Conservation (phyloP, 129 eudicot species). For the Glebionis coronaria region DNA sequence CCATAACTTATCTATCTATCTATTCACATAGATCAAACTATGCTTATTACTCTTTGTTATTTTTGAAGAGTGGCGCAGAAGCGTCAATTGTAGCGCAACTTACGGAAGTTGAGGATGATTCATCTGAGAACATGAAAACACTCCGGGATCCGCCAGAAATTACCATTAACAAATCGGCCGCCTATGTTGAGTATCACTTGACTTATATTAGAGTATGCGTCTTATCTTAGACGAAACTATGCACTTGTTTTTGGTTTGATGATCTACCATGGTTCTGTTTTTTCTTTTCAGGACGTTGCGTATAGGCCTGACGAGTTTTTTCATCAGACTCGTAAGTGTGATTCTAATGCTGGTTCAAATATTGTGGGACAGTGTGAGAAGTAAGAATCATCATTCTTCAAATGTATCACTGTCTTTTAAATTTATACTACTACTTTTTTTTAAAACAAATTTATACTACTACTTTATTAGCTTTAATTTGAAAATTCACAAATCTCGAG, state of each 20-base stretch:
- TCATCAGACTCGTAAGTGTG: conserved; percentile 73
- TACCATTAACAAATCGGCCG: conserved; percentile 71
- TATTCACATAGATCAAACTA: not conserved
- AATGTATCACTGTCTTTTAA: not conserved
- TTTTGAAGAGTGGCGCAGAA: conserved; percentile 71
- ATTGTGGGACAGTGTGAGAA: conserved; percentile 62
- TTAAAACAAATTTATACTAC: too few relatives aligned
- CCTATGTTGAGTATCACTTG: conserved; percentile 67
- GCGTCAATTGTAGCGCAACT: conserved; percentile 79
- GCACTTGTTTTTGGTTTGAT: too few relatives aligned
- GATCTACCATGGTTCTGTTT: not conserved
- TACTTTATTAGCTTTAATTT: not conserved
- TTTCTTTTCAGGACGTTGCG: conserved; percentile 52
- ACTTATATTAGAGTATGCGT: conserved; percentile 63
- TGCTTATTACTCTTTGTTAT: not conserved
- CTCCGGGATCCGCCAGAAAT: conserved; percentile 77
- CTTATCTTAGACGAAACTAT: too few relatives aligned
- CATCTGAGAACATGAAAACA: conserved; percentile 55
- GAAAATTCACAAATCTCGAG: not conserved
- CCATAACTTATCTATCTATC: not conserved
- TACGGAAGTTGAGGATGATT: conserved; percentile 58
- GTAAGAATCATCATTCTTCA: conserved; percentile 28
- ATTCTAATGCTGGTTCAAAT: conserved; percentile 61
- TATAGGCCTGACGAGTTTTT: conserved; percentile 68
- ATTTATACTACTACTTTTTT: too few relatives aligned